Evolutionary conservation across 768 basidiomycete species (phyloP).

Genomic region (Tylopilus rubrobrunneus): DNA sequence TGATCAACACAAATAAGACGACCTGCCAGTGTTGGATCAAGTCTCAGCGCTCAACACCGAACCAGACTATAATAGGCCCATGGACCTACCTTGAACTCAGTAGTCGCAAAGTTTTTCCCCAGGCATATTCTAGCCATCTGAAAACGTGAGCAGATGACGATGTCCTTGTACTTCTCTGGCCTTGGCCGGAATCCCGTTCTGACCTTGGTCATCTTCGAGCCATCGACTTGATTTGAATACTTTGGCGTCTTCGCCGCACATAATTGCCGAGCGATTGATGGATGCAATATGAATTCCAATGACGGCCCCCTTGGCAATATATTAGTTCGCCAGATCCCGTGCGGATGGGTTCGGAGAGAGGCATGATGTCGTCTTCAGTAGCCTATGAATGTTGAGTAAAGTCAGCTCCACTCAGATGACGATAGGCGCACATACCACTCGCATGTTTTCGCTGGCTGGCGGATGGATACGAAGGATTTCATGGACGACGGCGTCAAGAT

Average conservation of each 20-base stretch:
- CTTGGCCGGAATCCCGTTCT: slow-evolving; percentile 18
- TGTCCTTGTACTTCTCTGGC: slow-evolving; percentile 44
- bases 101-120: slow-evolving; percentile 45
- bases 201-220: slow-evolving; percentile 34
- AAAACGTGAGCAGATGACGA: slow-evolving; percentile 47
- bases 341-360: slow-evolving; percentile 44
- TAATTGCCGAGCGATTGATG: slow-evolving; percentile 45
- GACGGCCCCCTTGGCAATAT: slow-evolving; percentile 44
- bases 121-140: slow-evolving; percentile 45
- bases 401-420: too few relatives aligned
- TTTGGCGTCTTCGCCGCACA: slow-evolving; percentile 61
- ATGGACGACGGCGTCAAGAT: slow-evolving; percentile 49
- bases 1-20: slow-evolving; percentile 38
- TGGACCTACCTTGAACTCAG: slow-evolving; percentile 30
- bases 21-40: slow-evolving; percentile 26
- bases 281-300: slow-evolving; percentile 41
- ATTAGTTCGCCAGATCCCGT: slow-evolving; percentile 38
- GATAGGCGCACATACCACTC: slow-evolving; percentile 8
- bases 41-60: too few relatives aligned
- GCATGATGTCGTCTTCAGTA: slow-evolving; percentile 52
- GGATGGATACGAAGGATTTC: slow-evolving; percentile 46
- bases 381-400: slow-evolving; percentile 29
- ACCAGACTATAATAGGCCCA: too few relatives aligned
- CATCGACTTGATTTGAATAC: slow-evolving; percentile 63
- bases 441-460: slow-evolving; percentile 26